Conservation (phyloP, 345 rosid species). For the Isatis tinctoria region DNA sequence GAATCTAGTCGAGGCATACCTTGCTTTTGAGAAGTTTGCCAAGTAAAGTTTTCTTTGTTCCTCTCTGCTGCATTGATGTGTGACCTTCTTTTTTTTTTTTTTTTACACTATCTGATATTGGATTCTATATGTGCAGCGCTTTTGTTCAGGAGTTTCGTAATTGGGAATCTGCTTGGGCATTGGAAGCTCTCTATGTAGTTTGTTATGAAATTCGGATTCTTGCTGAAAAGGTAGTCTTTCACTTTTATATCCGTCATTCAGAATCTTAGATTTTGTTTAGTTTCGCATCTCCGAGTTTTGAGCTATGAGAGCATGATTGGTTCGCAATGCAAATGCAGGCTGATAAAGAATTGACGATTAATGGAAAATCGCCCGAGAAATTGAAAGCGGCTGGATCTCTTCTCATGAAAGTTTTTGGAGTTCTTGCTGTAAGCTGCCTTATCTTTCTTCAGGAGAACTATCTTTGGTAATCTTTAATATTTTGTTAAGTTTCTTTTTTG, state of each 20-base stretch:
- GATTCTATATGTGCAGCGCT: slow-evolving; percentile 47
- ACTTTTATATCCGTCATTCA: neutral
- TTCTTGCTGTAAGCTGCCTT: slow-evolving; percentile 76
- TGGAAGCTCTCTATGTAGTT: slow-evolving; percentile 77
- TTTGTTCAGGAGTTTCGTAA: slow-evolving; percentile 97
- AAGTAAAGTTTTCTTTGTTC: slow-evolving; percentile 39
- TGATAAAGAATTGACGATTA: slow-evolving; percentile 68
- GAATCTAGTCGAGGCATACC: slow-evolving; percentile 71
- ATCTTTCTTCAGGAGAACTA: neutral
- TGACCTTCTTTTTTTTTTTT: neutral
- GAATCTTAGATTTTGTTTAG: neutral
- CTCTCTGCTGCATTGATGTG: neutral
- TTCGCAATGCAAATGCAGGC: slow-evolving; percentile 48
- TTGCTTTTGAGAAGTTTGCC: slow-evolving; percentile 77
- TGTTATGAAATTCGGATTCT: slow-evolving; percentile 94
- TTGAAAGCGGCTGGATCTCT: slow-evolving; percentile 93
- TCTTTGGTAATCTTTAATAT: neutral
- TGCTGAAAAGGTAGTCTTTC: slow-evolving; percentile 66
- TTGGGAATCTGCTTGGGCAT: slow-evolving; percentile 98
- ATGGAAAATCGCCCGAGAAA: slow-evolving; percentile 91
- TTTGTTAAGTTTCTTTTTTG: slow-evolving; percentile 7
- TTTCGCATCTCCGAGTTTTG: neutral
- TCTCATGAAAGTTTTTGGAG: slow-evolving; percentile 93
- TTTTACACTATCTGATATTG: neutral
- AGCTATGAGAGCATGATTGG: neutral